Evolutionary conservation across 108 stramenopile genomes (phyloP).

Genomic region (Skeletonema tropicum): DNA sequence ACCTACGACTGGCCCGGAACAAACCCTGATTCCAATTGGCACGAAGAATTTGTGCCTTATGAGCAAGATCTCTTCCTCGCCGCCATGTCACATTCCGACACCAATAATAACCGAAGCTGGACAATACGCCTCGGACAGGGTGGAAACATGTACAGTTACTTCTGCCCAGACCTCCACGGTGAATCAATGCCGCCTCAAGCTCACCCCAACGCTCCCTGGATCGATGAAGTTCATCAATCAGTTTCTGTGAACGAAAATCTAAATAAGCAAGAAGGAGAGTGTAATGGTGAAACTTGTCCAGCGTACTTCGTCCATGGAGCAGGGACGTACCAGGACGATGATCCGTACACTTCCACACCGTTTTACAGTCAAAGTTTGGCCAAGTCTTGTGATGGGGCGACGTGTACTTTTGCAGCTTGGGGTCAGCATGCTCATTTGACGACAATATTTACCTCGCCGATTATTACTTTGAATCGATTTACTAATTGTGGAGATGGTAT

Average conservation of each 20-base stretch:
- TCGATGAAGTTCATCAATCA: constrained; percentile 33
- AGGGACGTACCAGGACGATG: constrained; percentile 24
- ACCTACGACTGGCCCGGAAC: constrained; percentile 27
- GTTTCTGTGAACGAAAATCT: constrained; percentile 4
- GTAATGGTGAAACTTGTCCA: neutral
- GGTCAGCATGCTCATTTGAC: constrained; percentile 22
- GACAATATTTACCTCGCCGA: constrained; percentile 10
- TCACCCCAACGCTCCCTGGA: constrained; percentile 11
- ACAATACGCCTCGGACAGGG: constrained; percentile 22
- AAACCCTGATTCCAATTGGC: constrained; percentile 18
- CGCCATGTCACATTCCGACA: constrained; percentile 14
- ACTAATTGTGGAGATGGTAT: constrained; percentile 27
- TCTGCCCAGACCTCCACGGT: constrained; percentile 6
- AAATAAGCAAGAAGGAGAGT: neutral
- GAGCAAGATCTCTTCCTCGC: constrained; percentile 24
- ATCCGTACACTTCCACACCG: neutral
- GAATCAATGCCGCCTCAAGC: constrained; percentile 31
- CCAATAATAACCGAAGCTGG: constrained; percentile 18
- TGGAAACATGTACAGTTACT: constrained; percentile 30
- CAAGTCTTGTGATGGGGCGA: neutral
- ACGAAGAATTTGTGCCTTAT: neutral
- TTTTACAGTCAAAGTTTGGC: constrained; percentile 21
- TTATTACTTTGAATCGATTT: constrained; percentile 28
- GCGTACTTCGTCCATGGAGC: constrained; percentile 34
- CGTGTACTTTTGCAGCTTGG: constrained; percentile 28